Evolutionary conservation across 169 alveolate genomes (phyloP).

Genomic region (Babesia sp.): DNA sequence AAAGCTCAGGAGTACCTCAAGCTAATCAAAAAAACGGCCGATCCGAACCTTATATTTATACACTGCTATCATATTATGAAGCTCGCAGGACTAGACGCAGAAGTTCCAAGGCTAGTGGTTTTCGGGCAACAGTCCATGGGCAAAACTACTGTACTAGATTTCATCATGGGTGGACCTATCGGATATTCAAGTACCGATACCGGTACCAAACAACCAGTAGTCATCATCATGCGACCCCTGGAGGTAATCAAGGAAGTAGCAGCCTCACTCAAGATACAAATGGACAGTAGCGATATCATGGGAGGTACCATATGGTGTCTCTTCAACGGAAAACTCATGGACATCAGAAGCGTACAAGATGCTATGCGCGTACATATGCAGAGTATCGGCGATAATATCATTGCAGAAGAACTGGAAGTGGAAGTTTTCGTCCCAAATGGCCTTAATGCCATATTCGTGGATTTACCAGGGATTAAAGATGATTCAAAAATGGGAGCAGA

Average conservation of each 20-base stretch:
- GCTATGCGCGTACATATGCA: constrained; percentile 81
- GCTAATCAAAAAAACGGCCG: constrained; percentile 65
- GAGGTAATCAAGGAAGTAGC: constrained; percentile 35
- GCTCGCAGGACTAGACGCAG: constrained; percentile 83
- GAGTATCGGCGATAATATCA: constrained; percentile 72
- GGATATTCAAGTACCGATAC: constrained; percentile 87
- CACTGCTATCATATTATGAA: constrained; percentile 83
- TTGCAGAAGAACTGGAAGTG: constrained; percentile 80
- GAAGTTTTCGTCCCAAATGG: constrained; percentile 84
- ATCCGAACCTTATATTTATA: constrained; percentile 78
- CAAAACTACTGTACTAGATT: constrained; percentile 86
- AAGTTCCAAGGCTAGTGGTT: constrained; percentile 87
- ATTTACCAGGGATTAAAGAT: constrained; percentile 87
- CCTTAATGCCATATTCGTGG: constrained; percentile 88
- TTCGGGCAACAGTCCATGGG: constrained; percentile 91
- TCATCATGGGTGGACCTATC: constrained; percentile 89
- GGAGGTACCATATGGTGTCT: constrained; percentile 34
- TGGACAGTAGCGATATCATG: background rate
- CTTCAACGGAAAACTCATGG: constrained; percentile 69
- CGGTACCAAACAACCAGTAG: constrained; percentile 89
- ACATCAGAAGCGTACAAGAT: constrained; percentile 77
- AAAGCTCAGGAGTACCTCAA: constrained; percentile 62
- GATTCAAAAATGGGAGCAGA: constrained; percentile 87
- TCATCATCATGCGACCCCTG: constrained; percentile 78
- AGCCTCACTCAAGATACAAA: constrained; percentile 7